phyloP scores from a whole-genome alignment of 352 stramenopile species.

The Phytopythium sindhum region DNA sequence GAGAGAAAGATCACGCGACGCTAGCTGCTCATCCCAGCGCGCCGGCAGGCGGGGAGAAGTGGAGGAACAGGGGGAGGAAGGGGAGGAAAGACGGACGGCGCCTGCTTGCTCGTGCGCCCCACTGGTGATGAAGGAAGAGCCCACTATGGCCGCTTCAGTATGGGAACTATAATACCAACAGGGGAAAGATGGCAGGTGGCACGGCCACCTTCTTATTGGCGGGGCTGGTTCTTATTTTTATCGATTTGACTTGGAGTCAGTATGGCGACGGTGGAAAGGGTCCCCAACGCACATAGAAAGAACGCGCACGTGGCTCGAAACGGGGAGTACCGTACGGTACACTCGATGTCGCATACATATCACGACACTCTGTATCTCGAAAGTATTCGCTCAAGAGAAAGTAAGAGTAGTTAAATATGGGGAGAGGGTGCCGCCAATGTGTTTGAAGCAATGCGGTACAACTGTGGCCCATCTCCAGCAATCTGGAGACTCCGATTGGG shows the following conservation, averaged over 20 bases:
- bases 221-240: neutral
- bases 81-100: no score
- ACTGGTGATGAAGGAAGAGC: no score
- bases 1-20: no score
- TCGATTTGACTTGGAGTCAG: neutral
- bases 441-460: neutral
- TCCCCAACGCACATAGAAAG: neutral
- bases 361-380: neutral
- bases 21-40: no score
- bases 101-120: no score
- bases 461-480: neutral
- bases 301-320: neutral
- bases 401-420: neutral
- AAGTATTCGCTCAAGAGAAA: neutral
- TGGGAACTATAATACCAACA: no score
- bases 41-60: no score
- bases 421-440: neutral
- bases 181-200: no score
- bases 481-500: no score
- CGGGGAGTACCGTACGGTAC: neutral
- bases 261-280: neutral
- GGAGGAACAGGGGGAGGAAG: no score
- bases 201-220: no score
- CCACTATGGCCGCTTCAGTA: no score
- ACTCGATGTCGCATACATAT: neutral